Percentiles rank a stretch among this genome's conserved stretches.
These are phyloP conservation scores for Clitoria ternatea DNA, from an alignment of 306 rosid species.

Conservation along the genomic window DNA sequence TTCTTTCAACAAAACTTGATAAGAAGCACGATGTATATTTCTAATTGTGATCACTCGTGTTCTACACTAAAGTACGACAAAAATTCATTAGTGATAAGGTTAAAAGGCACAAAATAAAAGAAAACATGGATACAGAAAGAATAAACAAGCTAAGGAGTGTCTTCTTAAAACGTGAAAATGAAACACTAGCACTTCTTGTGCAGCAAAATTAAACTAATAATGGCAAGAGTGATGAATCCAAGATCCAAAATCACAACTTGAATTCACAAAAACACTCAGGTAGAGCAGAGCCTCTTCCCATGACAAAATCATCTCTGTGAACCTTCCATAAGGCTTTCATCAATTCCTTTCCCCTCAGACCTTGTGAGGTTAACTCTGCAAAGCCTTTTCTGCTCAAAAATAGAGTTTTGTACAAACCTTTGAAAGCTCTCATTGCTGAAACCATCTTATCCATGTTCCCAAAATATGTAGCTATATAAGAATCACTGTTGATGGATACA, in stretches of 20 bases:
- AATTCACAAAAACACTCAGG: constrained; percentile 83
- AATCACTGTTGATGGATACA: constrained; percentile 85
- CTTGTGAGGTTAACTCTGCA: constrained; percentile 60
- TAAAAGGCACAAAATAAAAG: not conserved
- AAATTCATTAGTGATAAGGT: not conserved
- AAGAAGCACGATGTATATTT: not conserved
- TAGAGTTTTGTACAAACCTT: constrained; percentile 65
- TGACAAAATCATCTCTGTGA: constrained; percentile 66
- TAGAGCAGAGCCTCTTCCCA: constrained; percentile 80
- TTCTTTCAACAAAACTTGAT: too few relatives aligned
- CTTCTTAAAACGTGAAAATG: not conserved
- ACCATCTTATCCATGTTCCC: constrained; percentile 99
- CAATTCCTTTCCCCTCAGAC: constrained; percentile 56
- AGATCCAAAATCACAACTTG: constrained; percentile 52
- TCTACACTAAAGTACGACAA: not conserved
- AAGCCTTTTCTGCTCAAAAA: constrained; percentile 76
- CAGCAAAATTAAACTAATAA: not conserved
- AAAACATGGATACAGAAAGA: not conserved
- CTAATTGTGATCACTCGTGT: not conserved
- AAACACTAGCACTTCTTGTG: not conserved
- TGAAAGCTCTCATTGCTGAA: constrained; percentile 81
- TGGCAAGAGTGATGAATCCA: not conserved
- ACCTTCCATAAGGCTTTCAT: constrained; percentile 60
- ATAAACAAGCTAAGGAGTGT: not conserved
- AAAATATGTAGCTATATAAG: constrained; percentile 76